Evolutionary conservation across 768 basidiomycete genomes (phyloP).

Genomic region (Leucogyrophana mollusca): DNA sequence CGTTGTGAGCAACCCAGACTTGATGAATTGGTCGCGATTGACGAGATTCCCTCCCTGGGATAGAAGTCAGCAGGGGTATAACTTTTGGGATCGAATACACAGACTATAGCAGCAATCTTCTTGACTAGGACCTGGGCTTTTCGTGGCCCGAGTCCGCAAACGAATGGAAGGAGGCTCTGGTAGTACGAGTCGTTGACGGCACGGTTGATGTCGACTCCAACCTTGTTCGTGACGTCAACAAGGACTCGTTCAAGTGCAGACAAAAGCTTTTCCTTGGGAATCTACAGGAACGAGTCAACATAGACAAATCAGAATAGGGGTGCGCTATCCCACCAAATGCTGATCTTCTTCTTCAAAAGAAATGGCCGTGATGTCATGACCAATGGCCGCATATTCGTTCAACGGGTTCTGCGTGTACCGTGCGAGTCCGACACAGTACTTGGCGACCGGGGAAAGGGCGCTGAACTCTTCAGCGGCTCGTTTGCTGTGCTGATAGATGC

Average conservation of each 20-base stretch:
- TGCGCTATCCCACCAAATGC: conserved; percentile 58
- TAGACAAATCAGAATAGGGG: neutral
- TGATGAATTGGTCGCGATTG: conserved; percentile 88
- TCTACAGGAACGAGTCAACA: conserved; percentile 42
- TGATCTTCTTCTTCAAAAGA: conserved; percentile 85
- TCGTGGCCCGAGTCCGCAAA: conserved; percentile 91
- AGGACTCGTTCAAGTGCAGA: conserved; percentile 80
- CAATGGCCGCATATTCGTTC: conserved; percentile 91
- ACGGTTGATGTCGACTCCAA: conserved; percentile 96
- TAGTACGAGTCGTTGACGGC: conserved; percentile 89
- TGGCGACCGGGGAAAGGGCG: conserved; percentile 69
- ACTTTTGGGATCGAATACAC: conserved; percentile 20
- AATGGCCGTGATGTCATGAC: conserved; percentile 79
- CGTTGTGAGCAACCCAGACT: conserved; percentile 73
- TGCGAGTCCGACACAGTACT: conserved; percentile 93
- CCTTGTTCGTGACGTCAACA: conserved; percentile 87
- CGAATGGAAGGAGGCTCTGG: conserved; percentile 82
- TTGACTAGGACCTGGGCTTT: conserved; percentile 85
- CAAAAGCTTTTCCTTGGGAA: conserved; percentile 83
- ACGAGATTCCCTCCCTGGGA: conserved; percentile 80
- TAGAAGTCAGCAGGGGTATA: conserved; percentile 1
- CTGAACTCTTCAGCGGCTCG: conserved; percentile 85
- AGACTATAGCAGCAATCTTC: conserved; percentile 74
- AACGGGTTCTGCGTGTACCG: conserved; percentile 92
- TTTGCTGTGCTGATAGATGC: conserved; percentile 89